Conservation (phyloP, 495 filamentous ascomycete genomes). For the Penicillium cataractarum region DNA sequence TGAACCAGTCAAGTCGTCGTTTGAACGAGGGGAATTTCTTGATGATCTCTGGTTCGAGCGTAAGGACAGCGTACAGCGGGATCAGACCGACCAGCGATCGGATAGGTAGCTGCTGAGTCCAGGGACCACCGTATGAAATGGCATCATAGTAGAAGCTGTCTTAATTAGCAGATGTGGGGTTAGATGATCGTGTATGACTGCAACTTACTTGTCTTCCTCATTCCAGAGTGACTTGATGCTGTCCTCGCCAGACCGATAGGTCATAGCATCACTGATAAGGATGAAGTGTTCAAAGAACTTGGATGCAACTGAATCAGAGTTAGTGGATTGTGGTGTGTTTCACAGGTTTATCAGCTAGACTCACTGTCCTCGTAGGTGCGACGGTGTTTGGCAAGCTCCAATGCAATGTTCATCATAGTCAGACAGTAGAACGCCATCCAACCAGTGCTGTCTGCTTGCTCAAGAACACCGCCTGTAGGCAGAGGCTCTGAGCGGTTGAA, state of each 20-base stretch:
- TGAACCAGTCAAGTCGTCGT: constrained; percentile 88
- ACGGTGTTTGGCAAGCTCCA: constrained; percentile 92
- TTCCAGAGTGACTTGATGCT: constrained; percentile 87
- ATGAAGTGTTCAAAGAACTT: constrained; percentile 99
- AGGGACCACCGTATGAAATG: constrained; percentile 91
- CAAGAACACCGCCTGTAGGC: constrained; percentile 88
- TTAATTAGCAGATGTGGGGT: constrained; percentile 13
- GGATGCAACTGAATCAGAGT: constrained; percentile 64
- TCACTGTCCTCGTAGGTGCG: constrained; percentile 91
- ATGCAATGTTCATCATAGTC: constrained; percentile 93
- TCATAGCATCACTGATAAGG: constrained; percentile 97
- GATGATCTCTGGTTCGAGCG: constrained; percentile 90
- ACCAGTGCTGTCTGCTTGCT: constrained; percentile 95
- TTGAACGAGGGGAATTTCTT: constrained; percentile 94
- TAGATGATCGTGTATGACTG: background rate
- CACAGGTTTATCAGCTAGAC: background rate
- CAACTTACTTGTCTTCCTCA: constrained; percentile 72
- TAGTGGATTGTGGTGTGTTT: constrained; percentile 6
- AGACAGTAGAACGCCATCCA: constrained; percentile 99
- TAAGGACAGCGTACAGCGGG: constrained; percentile 87
- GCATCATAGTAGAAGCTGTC: constrained; percentile 92
- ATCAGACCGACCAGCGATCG: constrained; percentile 91
- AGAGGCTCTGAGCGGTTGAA: constrained; percentile 98
- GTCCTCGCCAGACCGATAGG: constrained; percentile 76
- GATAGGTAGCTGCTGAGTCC: constrained; percentile 89